Evolutionary conservation across 225 moss, liverwort and hornwort species (phyloP).

Genomic region (Physcomitrium patens): DNA sequence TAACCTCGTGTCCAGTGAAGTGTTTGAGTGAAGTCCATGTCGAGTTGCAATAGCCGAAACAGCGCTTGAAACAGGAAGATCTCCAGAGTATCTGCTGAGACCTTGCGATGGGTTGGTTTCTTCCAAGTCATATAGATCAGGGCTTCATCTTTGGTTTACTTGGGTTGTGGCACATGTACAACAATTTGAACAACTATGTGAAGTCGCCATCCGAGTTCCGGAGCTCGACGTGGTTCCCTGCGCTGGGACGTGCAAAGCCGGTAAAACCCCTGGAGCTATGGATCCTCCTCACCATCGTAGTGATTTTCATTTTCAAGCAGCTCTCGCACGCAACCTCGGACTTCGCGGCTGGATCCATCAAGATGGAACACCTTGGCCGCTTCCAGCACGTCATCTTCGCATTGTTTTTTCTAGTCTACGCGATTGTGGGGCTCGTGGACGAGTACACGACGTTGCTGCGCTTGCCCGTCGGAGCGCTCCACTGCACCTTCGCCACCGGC

Average conservation of each 20-base stretch:
- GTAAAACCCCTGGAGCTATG: slow-evolving; percentile 71
- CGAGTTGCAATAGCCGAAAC: too few relatives aligned
- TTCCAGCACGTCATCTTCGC: slow-evolving; percentile 86
- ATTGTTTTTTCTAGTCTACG: slow-evolving; percentile 70
- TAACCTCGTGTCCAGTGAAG: too few relatives aligned
- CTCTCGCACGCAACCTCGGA: slow-evolving; percentile 71
- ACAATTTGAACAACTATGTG: slow-evolving; percentile 54
- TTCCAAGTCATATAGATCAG: slow-evolving; percentile 65
- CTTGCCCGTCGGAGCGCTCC: slow-evolving; percentile 67
- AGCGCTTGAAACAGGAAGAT: background rate
- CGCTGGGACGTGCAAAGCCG: slow-evolving; percentile 4
- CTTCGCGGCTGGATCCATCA: slow-evolving; percentile 56
- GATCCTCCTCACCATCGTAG: slow-evolving; percentile 65
- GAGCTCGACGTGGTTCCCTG: slow-evolving; percentile 77
- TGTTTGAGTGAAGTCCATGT: too few relatives aligned
- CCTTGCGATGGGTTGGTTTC: slow-evolving; percentile 53
- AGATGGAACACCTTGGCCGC: slow-evolving; percentile 62
- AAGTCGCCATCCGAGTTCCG: slow-evolving; percentile 50
- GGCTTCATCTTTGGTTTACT: slow-evolving; percentile 75
- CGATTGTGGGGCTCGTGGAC: slow-evolving; percentile 49
- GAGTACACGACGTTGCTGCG: slow-evolving; percentile 58
- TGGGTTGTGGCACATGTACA: slow-evolving; percentile 75
- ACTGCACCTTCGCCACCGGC: slow-evolving; percentile 74
- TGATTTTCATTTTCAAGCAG: slow-evolving; percentile 69
- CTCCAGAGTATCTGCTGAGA: background rate